These are phyloP conservation scores for Peronosclerospora sorghi DNA, from an alignment of 352 stramenopile species.

Conservation along the genomic window DNA sequence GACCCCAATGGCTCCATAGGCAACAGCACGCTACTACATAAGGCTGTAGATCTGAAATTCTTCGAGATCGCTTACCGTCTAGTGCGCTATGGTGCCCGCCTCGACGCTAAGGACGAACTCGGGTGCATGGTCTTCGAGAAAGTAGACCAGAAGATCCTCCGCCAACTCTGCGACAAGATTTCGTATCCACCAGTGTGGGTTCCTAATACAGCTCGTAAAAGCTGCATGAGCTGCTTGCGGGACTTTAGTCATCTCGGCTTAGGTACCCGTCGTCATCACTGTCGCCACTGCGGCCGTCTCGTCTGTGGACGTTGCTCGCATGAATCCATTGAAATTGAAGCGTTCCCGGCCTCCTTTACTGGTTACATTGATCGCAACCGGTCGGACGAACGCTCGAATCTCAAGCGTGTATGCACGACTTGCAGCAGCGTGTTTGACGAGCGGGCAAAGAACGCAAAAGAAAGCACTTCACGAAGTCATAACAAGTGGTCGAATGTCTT, in stretches of 20 bases:
- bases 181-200: constrained; percentile 75
- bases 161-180: constrained; percentile 67
- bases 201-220: constrained; percentile 49
- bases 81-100: constrained; percentile 62
- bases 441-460: constrained; percentile 34
- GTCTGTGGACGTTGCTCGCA: constrained; percentile 72
- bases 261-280: constrained; percentile 72
- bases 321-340: constrained; percentile 55
- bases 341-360: constrained; percentile 57
- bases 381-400: constrained; percentile 31
- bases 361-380: constrained; percentile 26
- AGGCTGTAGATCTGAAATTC: constrained; percentile 53
- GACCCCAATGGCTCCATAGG: constrained; percentile 58
- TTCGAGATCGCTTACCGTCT: constrained; percentile 69
- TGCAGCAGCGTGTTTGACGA: constrained; percentile 69
- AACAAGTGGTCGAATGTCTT: constrained; percentile 49
- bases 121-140: constrained; percentile 80
- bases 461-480: constrained; percentile 7
- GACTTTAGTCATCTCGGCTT: constrained; percentile 55
- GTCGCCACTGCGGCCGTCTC: constrained; percentile 72
- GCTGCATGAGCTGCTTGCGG: constrained; percentile 74
- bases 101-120: constrained; percentile 66
- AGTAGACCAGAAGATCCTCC: constrained; percentile 58
- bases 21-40: constrained; percentile 62
- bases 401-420: constrained; percentile 68